Percentiles rank a stretch among this genome's conserved stretches.
These are phyloP conservation scores for Setomelanomma holmii DNA, from an alignment of 2,329 filamentous ascomycete genomes.

Conservation along the genomic window DNA sequence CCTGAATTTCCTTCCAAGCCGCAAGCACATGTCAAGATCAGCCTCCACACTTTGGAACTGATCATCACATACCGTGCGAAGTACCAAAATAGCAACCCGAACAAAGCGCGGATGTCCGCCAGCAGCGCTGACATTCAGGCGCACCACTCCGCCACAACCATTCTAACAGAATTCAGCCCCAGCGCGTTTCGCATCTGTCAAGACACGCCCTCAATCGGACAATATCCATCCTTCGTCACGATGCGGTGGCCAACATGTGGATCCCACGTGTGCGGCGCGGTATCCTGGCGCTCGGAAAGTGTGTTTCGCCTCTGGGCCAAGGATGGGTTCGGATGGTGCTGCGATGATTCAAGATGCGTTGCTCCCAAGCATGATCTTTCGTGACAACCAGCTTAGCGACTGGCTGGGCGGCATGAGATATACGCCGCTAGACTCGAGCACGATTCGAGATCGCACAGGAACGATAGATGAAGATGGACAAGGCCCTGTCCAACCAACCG, in stretches of 20 bases:
- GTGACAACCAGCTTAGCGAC: too few species aligned
- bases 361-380: too few species aligned
- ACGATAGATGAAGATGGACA: background rate
- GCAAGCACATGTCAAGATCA: too few species aligned
- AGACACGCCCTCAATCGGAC: background rate
- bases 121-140: background rate
- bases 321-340: too few species aligned
- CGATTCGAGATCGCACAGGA: background rate
- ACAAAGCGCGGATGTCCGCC: background rate
- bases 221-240: background rate
- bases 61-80: too few species aligned
- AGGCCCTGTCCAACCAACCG: background rate
- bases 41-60: too few species aligned
- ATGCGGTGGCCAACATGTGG: background rate
- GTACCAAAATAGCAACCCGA: background rate
- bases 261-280: background rate
- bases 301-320: too few species aligned
- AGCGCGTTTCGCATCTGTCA: background rate
- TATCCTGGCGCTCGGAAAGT: background rate
- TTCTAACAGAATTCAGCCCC: background rate
- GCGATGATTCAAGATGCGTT: too few species aligned
- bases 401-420: background rate
- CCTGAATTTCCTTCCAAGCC: too few species aligned
- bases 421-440: background rate
- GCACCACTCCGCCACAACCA: background rate